Evolutionary conservation across 345 rosid genomes (phyloP).

Genomic region (Populus tremula): DNA sequence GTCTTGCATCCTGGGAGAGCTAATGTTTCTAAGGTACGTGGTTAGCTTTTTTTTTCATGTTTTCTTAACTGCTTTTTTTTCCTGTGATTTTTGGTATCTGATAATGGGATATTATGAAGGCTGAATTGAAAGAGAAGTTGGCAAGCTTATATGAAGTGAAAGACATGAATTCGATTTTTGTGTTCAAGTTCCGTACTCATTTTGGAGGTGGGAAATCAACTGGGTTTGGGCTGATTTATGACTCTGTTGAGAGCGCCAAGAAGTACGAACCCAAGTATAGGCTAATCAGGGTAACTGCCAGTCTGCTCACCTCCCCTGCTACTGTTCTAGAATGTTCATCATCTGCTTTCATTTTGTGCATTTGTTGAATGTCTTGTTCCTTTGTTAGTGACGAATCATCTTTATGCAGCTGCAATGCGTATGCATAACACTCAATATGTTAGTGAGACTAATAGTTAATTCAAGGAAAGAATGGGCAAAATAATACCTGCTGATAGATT

Average conservation of each 20-base stretch:
- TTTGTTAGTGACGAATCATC: background rate
- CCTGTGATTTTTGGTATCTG: background rate
- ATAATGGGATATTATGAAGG: slow-evolving; percentile 30
- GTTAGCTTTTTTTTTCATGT: too few species aligned
- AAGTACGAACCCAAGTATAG: slow-evolving; percentile 91
- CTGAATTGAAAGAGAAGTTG: slow-evolving; percentile 81
- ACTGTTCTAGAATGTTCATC: background rate
- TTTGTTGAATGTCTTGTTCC: background rate
- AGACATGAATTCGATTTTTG: slow-evolving; percentile 53
- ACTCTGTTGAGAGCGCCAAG: slow-evolving; percentile 76
- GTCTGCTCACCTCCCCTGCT: background rate
- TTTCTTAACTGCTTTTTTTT: background rate
- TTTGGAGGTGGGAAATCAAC: slow-evolving; percentile 23
- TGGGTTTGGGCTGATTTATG: slow-evolving; percentile 39
- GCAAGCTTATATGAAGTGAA: slow-evolving; percentile 74
- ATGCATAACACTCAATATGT: background rate
- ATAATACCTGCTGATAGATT: background rate
- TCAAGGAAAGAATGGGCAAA: background rate
- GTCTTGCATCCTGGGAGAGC: slow-evolving; percentile 90
- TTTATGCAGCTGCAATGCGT: background rate
- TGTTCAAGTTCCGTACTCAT: slow-evolving; percentile 23
- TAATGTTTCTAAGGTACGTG: slow-evolving; percentile 80
- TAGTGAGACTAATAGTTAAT: background rate
- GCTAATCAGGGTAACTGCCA: slow-evolving; percentile 70
- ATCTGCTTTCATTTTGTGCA: background rate